Evolutionary conservation across 2,329 filamentous ascomycete genomes (phyloP).

Genomic region (Pseudogymnoascus sp.): DNA sequence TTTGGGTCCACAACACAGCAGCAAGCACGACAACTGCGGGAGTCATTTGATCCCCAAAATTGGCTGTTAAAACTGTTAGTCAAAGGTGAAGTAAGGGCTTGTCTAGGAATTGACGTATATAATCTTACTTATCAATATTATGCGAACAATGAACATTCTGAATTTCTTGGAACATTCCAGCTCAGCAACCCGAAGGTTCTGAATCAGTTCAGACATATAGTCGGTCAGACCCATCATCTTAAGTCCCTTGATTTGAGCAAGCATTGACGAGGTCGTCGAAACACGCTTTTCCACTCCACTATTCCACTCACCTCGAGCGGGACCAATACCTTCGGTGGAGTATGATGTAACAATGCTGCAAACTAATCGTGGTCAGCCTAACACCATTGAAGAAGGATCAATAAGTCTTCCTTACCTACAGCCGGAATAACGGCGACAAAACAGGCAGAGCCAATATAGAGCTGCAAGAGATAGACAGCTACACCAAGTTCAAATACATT

Average conservation of each 20-base stretch:
- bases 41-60: background rate
- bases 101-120: constrained; percentile 30
- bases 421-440: constrained; percentile 16
- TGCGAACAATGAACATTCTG: background rate
- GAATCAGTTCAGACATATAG: constrained; percentile 26
- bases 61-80: background rate
- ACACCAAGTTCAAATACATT: constrained; percentile 26
- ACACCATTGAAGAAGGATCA: background rate
- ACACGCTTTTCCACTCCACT: constrained; percentile 33
- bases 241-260: constrained; percentile 35
- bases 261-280: constrained; percentile 32
- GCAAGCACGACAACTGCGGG: background rate
- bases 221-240: constrained; percentile 36
- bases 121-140: constrained; percentile 20
- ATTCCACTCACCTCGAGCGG: constrained; percentile 29
- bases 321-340: constrained; percentile 12
- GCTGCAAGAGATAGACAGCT: constrained; percentile 28
- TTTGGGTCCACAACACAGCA: background rate
- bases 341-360: constrained; percentile 3
- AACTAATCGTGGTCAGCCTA: constrained; percentile 8
- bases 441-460: constrained; percentile 26
- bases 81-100: constrained; percentile 27
- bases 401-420: constrained; percentile 9
- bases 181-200: constrained; percentile 12
- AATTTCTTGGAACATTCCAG: background rate